Evolutionary conservation across 805 yeast species (phyloP), one percentile per base, ranked within the genome.

Genomic region (Lipomyces japonicus): DNA sequence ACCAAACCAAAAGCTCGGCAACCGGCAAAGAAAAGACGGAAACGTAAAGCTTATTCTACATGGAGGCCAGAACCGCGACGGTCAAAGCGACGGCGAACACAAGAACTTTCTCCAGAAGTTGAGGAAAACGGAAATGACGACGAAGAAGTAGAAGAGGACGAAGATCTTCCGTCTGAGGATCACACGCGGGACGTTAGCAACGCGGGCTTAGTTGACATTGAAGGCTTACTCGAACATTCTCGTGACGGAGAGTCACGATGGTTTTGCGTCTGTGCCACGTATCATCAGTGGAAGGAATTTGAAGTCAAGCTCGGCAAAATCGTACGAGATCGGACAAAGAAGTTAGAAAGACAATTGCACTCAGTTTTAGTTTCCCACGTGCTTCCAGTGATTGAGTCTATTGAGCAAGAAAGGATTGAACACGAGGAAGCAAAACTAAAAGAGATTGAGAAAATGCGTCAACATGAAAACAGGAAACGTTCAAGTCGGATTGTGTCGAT

Each of bases 401-500:
- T 60, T 26, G 69, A 65, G 39, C 54, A 39, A 14, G 53, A 45
- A 3, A 50, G 70, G 25, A 24, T 41, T 22, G 39, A 48, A 18
- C 53, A 55, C 12, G 69, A 68, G 14, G 55, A 39, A 23, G 44
- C 51, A 5, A 58, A 69, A 19, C 61, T 61, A 32, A 47, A 55
- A 35, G 61, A 55, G 23, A 58, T 68, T 16, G 55, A 48, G 14
- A 61, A 59, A 46, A 56, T 57, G 10, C 42, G 62, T 4, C 23
- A 63, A 10, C 59, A 59, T 34, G 68, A 68, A 26, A 65, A 62
- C 39, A 55, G 70, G 3, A 67, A 66, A 52, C 59, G 66, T 25
- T 64, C 68, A 1, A 60, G 67, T 18, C 63, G 71, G 18, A 52
- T 66, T 21, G 70, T 66, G 39, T 61, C 57, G 39, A 50, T 59